Conservation (phyloP, 257 asterid species). For the Solanum pimpinellifolium region DNA sequence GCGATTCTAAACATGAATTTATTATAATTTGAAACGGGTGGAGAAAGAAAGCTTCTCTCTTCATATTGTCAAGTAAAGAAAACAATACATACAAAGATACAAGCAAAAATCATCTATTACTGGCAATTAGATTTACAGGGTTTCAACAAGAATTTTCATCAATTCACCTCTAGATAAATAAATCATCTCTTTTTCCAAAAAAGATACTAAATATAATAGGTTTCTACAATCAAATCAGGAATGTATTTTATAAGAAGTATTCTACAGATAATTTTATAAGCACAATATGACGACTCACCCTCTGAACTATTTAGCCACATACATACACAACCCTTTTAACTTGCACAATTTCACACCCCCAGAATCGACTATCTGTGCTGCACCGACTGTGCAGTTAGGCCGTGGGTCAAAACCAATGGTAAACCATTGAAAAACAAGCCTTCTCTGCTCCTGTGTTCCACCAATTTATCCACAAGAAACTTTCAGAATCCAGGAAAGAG, state of each 20-base stretch:
- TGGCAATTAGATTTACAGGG: not conserved
- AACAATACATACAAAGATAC: not conserved
- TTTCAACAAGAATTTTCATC: not conserved
- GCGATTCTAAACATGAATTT: not conserved
- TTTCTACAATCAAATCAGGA: not conserved
- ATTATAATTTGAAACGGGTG: not conserved
- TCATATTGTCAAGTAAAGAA: not conserved
- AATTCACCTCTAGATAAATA: not conserved
- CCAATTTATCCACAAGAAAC: not conserved
- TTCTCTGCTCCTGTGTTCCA: not conserved
- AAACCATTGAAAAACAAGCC: not conserved
- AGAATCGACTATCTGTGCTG: not conserved
- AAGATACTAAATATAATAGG: not conserved
- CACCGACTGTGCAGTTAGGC: not conserved
- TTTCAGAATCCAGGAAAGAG: not conserved
- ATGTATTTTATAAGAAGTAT: not conserved
- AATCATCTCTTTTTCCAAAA: not conserved
- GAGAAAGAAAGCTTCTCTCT: not conserved
- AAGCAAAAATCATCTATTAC: not conserved
- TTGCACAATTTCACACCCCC: no score
- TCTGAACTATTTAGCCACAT: not conserved
- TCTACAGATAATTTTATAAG: not conserved
- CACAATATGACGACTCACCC: not conserved
- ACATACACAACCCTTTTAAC: no score
- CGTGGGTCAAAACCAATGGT: not conserved